A percentile compares a stretch with the other conserved stretches of the same genome.
Evolutionary conservation across 2,329 filamentous ascomycete species (phyloP).

Genomic region (Penicillium sp.): DNA sequence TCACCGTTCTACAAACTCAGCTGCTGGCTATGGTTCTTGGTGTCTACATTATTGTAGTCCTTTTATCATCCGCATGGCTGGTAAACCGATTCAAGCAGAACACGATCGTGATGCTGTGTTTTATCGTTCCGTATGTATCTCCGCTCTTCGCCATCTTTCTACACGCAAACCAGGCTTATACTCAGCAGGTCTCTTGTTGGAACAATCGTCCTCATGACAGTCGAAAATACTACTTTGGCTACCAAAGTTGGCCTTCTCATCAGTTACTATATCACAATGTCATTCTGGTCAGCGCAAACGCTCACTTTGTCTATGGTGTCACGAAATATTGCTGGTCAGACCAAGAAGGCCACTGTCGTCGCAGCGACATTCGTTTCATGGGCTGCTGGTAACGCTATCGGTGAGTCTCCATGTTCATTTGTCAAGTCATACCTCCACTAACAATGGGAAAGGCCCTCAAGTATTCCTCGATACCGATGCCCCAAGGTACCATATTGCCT

Average conservation of each 20-base stretch:
- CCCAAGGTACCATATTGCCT: slow-evolving; percentile 66
- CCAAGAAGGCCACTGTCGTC: slow-evolving; percentile 66
- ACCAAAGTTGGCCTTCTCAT: slow-evolving; percentile 66
- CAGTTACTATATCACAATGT: slow-evolving; percentile 71
- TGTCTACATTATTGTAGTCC: slow-evolving; percentile 67
- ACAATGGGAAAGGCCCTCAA: slow-evolving; percentile 49
- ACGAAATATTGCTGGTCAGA: slow-evolving; percentile 68
- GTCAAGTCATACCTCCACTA: background rate
- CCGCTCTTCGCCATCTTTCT: background rate
- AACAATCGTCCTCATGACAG: slow-evolving; percentile 68
- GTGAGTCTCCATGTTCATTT: slow-evolving; percentile 31
- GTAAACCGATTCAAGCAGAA: slow-evolving; percentile 69
- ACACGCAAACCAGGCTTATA: background rate
- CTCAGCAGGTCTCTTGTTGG: slow-evolving; percentile 60
- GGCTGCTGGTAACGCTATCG: slow-evolving; percentile 65
- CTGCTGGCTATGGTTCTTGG: slow-evolving; percentile 69
- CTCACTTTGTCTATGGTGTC: slow-evolving; percentile 64
- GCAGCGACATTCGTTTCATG: slow-evolving; percentile 68
- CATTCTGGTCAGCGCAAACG: slow-evolving; percentile 72
- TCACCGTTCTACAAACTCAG: slow-evolving; percentile 64
- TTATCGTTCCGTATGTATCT: slow-evolving; percentile 58
- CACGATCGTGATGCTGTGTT: slow-evolving; percentile 61
- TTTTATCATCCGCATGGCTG: slow-evolving; percentile 63
- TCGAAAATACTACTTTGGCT: slow-evolving; percentile 51
- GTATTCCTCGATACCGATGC: slow-evolving; percentile 59